phyloP scores from a whole-genome alignment of 805 yeast species.

The Hanseniaspora mollemarum region DNA sequence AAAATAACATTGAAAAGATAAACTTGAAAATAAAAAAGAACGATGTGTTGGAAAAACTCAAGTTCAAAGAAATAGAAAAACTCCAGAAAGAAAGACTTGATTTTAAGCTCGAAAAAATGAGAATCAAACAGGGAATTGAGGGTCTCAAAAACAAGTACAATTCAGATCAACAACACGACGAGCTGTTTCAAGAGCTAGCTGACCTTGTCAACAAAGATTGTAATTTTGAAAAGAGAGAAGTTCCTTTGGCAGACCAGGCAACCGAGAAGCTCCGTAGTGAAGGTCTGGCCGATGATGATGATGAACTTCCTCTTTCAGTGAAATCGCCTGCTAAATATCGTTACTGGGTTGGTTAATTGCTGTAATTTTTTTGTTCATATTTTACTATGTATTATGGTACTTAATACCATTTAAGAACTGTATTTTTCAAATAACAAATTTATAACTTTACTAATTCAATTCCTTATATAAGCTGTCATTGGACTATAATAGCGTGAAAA shows the following conservation, averaged over 20 bases:
- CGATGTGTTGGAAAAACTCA: conserved; percentile 52
- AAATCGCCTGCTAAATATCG: conserved; percentile 54
- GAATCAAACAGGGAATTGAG: conserved; percentile 51
- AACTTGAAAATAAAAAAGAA: conserved; percentile 52
- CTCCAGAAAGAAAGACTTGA: conserved; percentile 56
- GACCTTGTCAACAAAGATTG: not conserved
- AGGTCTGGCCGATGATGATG: conserved; percentile 29
- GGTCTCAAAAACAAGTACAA: conserved; percentile 32
- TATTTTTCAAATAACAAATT: no score
- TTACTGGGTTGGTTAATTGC: conserved; percentile 53
- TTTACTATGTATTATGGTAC: no score
- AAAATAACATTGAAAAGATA: conserved; percentile 51
- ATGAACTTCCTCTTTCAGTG: conserved; percentile 44
- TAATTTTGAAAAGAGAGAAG: conserved; percentile 3
- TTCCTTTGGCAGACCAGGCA: no score
- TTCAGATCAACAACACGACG: conserved; percentile 1
- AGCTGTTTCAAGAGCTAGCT: not conserved
- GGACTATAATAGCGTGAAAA: no score
- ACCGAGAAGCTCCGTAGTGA: no score
- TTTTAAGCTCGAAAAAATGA: conserved; percentile 50
- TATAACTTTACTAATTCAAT: no score
- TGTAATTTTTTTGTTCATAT: no score
- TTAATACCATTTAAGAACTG: no score
- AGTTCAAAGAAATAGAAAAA: conserved; percentile 45
- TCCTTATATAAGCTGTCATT: no score